A percentile compares a stretch with the other conserved stretches of the same genome.
Conservation (phyloP, 78 protist genomes). For the Dictyostelium firmibasis region DNA sequence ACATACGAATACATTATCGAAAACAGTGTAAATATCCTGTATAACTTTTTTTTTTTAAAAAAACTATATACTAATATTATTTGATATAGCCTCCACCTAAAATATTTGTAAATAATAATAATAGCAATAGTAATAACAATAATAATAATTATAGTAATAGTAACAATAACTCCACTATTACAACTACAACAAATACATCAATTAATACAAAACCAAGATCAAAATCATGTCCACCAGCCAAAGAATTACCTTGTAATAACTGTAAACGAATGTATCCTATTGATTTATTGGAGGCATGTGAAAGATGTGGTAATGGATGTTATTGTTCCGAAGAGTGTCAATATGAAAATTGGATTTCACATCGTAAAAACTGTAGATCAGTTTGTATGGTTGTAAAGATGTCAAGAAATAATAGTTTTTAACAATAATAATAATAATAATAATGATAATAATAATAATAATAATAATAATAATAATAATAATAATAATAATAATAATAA, state of each 20-base stretch:
- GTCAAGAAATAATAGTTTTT: slow-evolving; percentile 37
- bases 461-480: background rate
- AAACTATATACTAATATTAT: background rate
- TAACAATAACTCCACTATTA: background rate
- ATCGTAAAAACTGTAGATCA: slow-evolving; percentile 11
- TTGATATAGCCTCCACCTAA: slow-evolving; percentile 20
- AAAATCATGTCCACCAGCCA: slow-evolving; percentile 33
- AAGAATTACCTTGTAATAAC: slow-evolving; percentile 28
- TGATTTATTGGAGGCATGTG: slow-evolving; percentile 18
- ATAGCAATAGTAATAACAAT: background rate
- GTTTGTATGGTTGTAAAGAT: slow-evolving; percentile 46
- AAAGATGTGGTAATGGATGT: slow-evolving; percentile 35
- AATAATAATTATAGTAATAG: background rate
- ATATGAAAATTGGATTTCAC: slow-evolving; percentile 31
- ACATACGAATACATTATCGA: slow-evolving; percentile 23
- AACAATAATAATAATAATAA: background rate
- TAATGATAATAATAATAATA: background rate
- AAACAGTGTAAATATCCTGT: slow-evolving; percentile 32
- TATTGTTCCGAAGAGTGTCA: slow-evolving; percentile 65
- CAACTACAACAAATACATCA: background rate
- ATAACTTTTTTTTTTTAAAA: background rate
- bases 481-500: too few species aligned
- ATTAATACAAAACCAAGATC: slow-evolving; percentile 45
- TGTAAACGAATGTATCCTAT: slow-evolving; percentile 4
- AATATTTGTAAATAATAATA: background rate